Base-by-base conservation (phyloP, 805 yeast species). In the Cyberlindnera mrakii region DNA sequence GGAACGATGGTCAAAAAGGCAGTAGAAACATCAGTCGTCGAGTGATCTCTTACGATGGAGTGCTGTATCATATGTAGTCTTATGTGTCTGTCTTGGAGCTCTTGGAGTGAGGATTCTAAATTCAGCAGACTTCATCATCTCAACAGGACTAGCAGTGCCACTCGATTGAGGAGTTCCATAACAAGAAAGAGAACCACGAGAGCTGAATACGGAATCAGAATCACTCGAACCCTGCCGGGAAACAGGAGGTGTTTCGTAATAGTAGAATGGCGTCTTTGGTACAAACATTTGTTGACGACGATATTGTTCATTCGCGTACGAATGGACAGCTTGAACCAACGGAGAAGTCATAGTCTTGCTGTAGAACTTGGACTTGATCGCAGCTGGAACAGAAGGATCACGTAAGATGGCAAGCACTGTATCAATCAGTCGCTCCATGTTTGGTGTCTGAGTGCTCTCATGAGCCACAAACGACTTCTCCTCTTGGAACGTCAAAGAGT, bases 341-440 rank as follows among this genome's bases (percentile, higher is more conserved):
- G 27, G 27, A 4, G 27, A 23, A 8, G 27, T 11, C 10, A 23
- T 23, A 8, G 27, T 23, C 27, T 23, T 23, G 27, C 9, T 23
- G 27, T 68, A 70, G 55, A 71, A 74, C 56, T 71, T 74, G 40
- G 64, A 53, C 53, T 69, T 70, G 47, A 72, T 58, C 15, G 74
- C 65, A 31, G 71, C 68, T 30, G 78, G 78, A 7, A 50, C 36
- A 16, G 48, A 40, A 16, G 47, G 49, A 20, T 48, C 51, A 20
- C 48, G 48, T 3, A 53, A 29, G 6, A 50, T 41, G 13, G 42
- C 41, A 11, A 59, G 37, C 14, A 59, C 48, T 33, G 55, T 17
- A 16, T 50, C 45, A 13, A 62, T 44, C 30, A 63, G 44, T 10
- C 43, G 37, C 14, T 50, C 46, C 48, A 59, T 25, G 45, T 48